These are phyloP conservation scores for Diaporthe sp. DNA, from an alignment of 2,329 filamentous ascomycete species.

Conservation along the genomic window DNA sequence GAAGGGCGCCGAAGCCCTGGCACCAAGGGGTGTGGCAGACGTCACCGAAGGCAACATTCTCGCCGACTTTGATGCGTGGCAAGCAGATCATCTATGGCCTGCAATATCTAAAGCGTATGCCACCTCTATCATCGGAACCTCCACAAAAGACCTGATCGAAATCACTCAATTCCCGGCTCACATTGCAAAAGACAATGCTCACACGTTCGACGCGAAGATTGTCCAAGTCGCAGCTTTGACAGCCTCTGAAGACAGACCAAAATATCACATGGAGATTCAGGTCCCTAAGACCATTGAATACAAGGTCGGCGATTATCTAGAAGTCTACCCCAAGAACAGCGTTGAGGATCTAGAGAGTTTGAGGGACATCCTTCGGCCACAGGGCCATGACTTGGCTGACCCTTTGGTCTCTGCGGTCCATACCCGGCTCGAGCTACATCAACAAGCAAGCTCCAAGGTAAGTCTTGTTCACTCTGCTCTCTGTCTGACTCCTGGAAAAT, in stretches of 20 bases:
- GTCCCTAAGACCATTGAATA: background rate
- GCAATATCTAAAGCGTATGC: background rate
- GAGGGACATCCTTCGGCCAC: background rate
- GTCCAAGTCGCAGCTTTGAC: slow-evolving; percentile 16
- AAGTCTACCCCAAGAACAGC: background rate
- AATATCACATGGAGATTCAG: slow-evolving; percentile 33
- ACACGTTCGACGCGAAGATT: background rate
- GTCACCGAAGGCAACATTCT: slow-evolving; percentile 63
- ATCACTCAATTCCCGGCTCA: too few species aligned
- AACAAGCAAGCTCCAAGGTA: slow-evolving; percentile 20
- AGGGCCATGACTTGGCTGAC: background rate
- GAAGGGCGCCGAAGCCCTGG: slow-evolving; percentile 60
- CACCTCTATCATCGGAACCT: background rate
- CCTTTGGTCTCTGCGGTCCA: background rate
- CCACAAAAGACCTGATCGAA: background rate
- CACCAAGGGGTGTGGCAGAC: slow-evolving; percentile 60
- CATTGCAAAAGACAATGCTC: too few species aligned
- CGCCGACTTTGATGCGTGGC: slow-evolving; percentile 64
- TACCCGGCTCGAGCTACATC: slow-evolving; percentile 16
- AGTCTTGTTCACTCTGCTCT: background rate
- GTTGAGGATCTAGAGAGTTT: background rate
- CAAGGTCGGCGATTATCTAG: slow-evolving; percentile 23
- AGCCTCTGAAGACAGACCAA: slow-evolving; percentile 2
- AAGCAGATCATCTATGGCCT: slow-evolving; percentile 8
- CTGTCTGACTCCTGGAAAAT: background rate